Percentiles rank a stretch among this genome's conserved stretches.
Evolutionary conservation across 495 filamentous ascomycete species (phyloP).

Genomic region (Penicillium parvum): DNA sequence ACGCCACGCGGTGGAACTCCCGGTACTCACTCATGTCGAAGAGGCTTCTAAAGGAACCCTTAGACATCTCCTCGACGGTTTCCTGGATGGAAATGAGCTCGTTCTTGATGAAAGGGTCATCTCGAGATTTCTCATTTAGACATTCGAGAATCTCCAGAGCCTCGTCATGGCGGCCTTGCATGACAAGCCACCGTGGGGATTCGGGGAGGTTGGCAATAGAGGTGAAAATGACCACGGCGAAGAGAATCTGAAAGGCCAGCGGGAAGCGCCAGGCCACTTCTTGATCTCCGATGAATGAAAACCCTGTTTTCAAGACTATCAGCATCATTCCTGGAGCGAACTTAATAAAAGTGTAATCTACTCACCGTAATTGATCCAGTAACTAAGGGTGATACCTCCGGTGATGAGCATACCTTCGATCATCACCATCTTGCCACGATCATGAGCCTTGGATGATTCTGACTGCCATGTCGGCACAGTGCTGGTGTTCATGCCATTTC

Average conservation of each 20-base stretch:
- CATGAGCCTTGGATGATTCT: slow-evolving; percentile 65
- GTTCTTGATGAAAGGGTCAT: slow-evolving; percentile 52
- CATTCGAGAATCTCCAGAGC: slow-evolving; percentile 58
- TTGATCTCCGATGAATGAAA: slow-evolving; percentile 54
- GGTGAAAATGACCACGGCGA: slow-evolving; percentile 54
- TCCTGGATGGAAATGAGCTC: slow-evolving; percentile 56
- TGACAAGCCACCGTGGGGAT: slow-evolving; percentile 68
- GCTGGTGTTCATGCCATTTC: slow-evolving; percentile 56
- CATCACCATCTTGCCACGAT: slow-evolving; percentile 72
- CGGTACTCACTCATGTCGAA: slow-evolving; percentile 47
- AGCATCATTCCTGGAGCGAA: background rate
- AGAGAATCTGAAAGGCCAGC: slow-evolving; percentile 65
- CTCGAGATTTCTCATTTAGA: slow-evolving; percentile 31
- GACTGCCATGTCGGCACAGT: slow-evolving; percentile 52
- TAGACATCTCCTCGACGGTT: slow-evolving; percentile 60
- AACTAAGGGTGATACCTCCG: slow-evolving; percentile 60
- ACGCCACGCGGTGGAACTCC: slow-evolving; percentile 62
- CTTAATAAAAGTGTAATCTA: background rate
- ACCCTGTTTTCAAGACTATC: slow-evolving; percentile 17
- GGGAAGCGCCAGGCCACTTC: slow-evolving; percentile 68
- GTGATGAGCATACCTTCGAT: slow-evolving; percentile 67
- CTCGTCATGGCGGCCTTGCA: slow-evolving; percentile 59
- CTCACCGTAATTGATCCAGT: slow-evolving; percentile 67
- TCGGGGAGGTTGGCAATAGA: slow-evolving; percentile 61
- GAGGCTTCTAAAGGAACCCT: slow-evolving; percentile 54